These are phyloP conservation scores for Kodamaea sp. DNA, from an alignment of 1,139 yeast genomes.

Conservation along the genomic window DNA sequence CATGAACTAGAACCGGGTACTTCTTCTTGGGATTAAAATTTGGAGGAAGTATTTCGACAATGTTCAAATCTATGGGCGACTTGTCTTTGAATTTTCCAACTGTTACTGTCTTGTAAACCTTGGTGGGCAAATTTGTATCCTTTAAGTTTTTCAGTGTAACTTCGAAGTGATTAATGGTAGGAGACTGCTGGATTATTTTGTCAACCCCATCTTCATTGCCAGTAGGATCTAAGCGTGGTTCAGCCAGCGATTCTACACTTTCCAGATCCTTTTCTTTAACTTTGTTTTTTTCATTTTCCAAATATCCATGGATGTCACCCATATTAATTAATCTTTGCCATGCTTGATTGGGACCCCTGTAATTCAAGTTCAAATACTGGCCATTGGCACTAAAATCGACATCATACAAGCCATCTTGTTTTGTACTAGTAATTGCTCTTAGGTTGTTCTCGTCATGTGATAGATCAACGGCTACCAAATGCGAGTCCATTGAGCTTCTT, in stretches of 20 bases:
- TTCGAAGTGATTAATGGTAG: conserved; percentile 31
- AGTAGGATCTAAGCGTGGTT: conserved; percentile 1
- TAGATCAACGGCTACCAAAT: conserved; percentile 34
- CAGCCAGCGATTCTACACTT: conserved; percentile 1
- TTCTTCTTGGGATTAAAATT: conserved; percentile 57
- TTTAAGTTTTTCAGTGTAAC: conserved; percentile 22
- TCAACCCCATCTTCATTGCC: conserved; percentile 11
- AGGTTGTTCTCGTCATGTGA: conserved; percentile 12
- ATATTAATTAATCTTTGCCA: conserved; percentile 58
- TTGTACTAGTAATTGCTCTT: conserved; percentile 23
- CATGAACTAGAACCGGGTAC: conserved; percentile 80
- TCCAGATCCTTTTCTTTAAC: background rate
- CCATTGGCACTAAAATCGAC: conserved; percentile 54
- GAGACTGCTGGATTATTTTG: conserved; percentile 27
- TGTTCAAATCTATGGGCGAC: conserved; percentile 54
- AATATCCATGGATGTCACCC: conserved; percentile 30
- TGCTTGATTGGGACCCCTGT: conserved; percentile 69
- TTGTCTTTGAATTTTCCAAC: conserved; percentile 43
- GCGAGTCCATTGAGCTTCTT: conserved; percentile 56
- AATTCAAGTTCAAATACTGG: conserved; percentile 52
- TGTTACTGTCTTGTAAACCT: conserved; percentile 47
- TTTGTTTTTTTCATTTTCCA: background rate
- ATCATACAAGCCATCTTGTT: conserved; percentile 31
- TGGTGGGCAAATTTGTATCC: conserved; percentile 57
- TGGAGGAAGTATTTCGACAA: conserved; percentile 75